A percentile compares a stretch with the other conserved stretches of the same genome.
Evolutionary conservation across 2,329 filamentous ascomycete genomes (phyloP).

Genomic region (Fusarium sp.): DNA sequence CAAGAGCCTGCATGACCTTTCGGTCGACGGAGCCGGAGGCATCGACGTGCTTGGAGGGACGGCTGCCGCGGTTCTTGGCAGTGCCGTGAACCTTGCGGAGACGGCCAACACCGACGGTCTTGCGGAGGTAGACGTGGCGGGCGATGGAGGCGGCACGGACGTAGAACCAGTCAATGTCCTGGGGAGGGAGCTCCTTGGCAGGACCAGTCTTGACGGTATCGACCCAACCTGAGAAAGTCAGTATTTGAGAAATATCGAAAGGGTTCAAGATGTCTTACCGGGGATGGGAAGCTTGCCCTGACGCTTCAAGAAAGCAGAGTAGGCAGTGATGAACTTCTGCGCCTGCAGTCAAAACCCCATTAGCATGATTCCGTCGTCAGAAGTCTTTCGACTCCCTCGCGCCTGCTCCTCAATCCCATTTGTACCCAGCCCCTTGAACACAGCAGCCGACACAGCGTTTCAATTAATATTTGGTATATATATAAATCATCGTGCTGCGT

Average conservation of each 20-base stretch:
- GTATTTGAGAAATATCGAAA: neutral
- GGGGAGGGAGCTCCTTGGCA: conserved; percentile 96
- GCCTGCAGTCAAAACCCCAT: conserved; percentile 69
- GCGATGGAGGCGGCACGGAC: conserved; percentile 92
- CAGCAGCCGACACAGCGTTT: conserved; percentile 34
- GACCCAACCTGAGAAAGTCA: conserved; percentile 78
- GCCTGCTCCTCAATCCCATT: conserved; percentile 65
- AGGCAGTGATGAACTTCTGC: conserved; percentile 88
- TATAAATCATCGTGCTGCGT: conserved; percentile 26
- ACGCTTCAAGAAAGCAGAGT: conserved; percentile 90
- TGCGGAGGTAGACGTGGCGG: conserved; percentile 98
- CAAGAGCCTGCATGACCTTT: conserved; percentile 95
- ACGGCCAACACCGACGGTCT: conserved; percentile 98
- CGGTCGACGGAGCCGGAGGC: conserved; percentile 95
- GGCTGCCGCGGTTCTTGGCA: conserved; percentile 95
- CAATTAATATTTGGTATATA: neutral
- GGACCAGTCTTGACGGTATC: conserved; percentile 99
- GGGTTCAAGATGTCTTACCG: conserved; percentile 63
- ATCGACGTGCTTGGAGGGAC: conserved; percentile 93
- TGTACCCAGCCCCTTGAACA: conserved; percentile 31
- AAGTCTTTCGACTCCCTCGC: conserved; percentile 77
- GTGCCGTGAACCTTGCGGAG: conserved; percentile 95
- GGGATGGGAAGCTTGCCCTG: conserved; percentile 92
- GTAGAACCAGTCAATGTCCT: conserved; percentile 98
- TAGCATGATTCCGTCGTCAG: conserved; percentile 78